Base-by-base conservation (phyloP, 139 green algal genomes). In the Chlorella sp. region DNA sequence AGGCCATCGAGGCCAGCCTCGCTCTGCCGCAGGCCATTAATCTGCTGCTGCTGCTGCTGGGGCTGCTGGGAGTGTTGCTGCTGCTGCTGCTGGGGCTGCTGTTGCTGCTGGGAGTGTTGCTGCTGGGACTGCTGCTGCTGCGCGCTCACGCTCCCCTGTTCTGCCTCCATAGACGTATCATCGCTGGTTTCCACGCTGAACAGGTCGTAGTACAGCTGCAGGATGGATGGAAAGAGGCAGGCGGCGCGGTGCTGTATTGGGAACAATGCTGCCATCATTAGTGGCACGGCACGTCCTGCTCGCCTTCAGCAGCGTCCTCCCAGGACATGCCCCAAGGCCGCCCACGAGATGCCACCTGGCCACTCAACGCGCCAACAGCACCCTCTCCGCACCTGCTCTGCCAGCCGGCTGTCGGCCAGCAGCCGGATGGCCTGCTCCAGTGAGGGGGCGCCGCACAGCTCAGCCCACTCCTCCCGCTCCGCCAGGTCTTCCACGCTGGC, bases 171-270 rank as follows among this genome's bases (percentile, higher is more conserved):
- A 21, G 57, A 6, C 30, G 25, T 23, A 25, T 30, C 30, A 4
- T 32, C 65, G 65, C 26, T 32, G 26, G 16, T 39, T 13, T 32
- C 30, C 30, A 32, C n/a, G 65, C 65, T 72, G 65, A 25, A 80
- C 20, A 80, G 44, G 44, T 80, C 44, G n/a, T 80, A 65, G 72
- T 80, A 80, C 15, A 80, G 72, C 72, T 80, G 72, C 72, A 65
- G n/a, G n/a, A 38, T 7, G 41, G 23, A 15, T 4, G 15, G 41
- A 41, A 28, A 36, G 64, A 13, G 25, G n/a, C 7, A 26, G 5
- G 38, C 21, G 25, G 2, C 5, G 25, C 12, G 25, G 25, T 17
- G 21, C 38, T 11, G 25, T 38, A 6, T 6, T 71, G 28, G 12
- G 13, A n/a, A n/a, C n/a, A n/a, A n/a, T n/a, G n/a, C n/a, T n/a